Percentiles rank a stretch among this genome's conserved stretches.
Evolutionary conservation across 768 basidiomycete genomes (phyloP).

Genomic region (Suillus cothurnatus): DNA sequence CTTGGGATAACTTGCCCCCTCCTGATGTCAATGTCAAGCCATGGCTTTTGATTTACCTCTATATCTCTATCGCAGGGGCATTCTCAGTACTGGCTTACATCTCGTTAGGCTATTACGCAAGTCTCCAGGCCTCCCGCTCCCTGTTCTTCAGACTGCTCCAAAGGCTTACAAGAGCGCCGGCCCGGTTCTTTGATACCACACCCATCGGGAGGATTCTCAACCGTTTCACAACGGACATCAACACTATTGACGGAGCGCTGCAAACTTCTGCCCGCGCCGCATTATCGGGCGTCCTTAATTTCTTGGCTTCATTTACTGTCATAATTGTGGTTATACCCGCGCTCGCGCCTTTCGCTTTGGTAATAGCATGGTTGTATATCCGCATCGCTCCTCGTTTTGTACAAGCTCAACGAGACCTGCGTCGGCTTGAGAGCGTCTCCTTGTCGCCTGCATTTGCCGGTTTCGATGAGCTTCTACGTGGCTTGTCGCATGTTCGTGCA

Average conservation of each 20-base stretch:
- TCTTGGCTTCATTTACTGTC: conserved; percentile 62
- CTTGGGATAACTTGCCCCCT: conserved; percentile 55
- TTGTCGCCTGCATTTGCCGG: conserved; percentile 74
- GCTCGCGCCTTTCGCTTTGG: conserved; percentile 65
- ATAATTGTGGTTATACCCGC: conserved; percentile 63
- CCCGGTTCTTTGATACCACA: conserved; percentile 72
- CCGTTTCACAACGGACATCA: conserved; percentile 78
- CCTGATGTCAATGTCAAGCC: conserved; percentile 62
- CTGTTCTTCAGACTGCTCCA: conserved; percentile 58
- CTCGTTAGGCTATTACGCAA: conserved; percentile 66
- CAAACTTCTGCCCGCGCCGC: conserved; percentile 57
- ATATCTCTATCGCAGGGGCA: conserved; percentile 62
- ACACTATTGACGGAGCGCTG: conserved; percentile 68
- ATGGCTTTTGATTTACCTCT: conserved; percentile 66
- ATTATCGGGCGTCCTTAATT: conserved; percentile 59
- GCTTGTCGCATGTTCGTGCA: conserved; percentile 67
- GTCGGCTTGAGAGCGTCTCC: conserved; percentile 65
- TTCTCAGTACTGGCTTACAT: conserved; percentile 56
- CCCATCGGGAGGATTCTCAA: conserved; percentile 80
- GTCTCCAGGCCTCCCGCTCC: conserved; percentile 63
- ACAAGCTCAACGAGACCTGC: conserved; percentile 63
- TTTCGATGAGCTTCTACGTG: conserved; percentile 70
- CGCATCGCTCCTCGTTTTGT: conserved; percentile 64
- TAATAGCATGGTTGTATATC: conserved; percentile 72
- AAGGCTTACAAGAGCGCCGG: conserved; percentile 61